Base-by-base conservation (phyloP, 2,329 filamentous ascomycete genomes). In the Tolypocladium ovalisporum region DNA sequence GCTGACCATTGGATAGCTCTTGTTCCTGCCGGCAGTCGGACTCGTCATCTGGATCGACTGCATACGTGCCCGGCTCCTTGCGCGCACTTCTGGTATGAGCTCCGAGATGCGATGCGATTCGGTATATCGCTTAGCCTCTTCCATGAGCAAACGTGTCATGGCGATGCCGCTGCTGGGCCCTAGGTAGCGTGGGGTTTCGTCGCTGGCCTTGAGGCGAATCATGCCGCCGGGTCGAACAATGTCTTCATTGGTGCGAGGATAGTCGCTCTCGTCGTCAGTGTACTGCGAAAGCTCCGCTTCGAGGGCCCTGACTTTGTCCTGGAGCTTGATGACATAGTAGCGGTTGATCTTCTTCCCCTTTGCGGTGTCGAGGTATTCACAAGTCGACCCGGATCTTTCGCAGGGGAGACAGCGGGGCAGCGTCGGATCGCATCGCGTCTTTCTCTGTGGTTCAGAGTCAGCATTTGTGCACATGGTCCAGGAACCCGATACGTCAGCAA, bases 131-230 rank as follows among this genome's bases (percentile, higher is more conserved):
- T 96, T 97, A 56, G 93, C 93, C 72, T 96, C 85, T 70, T 97
- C 92, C 88, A 99, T 97, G 13, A 99, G 86, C 63, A 97, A 80
- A 35, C 93, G 85, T 15, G 92, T 96, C 77, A 97, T 96, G 67
- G 91, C 90, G 66, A 97, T 96, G 59, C 93, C 94, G 70, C 93
- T 97, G 54, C 92, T 96, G 3, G 94, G 89, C 0, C 94, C 94
- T 3, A 99, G 78, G 69, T 94, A 97, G 61, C 93, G 89, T 19
- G 89, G 86, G 1, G 83, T 86, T 72, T 97, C 93, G 69, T 96
- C 90, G 57, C 86, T 86, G 65, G 93, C 89, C 66, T 88, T 86
- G 55, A 97, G 83, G 49, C 87, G 87, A 64, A 97, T 90, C 63
- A 93, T 82, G 32, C 91, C 92, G 27, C 90, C 90, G 0, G 89